These are phyloP conservation scores for Colletotrichum theobromicola DNA, from an alignment of 2,329 filamentous ascomycete genomes.

Conservation along the genomic window DNA sequence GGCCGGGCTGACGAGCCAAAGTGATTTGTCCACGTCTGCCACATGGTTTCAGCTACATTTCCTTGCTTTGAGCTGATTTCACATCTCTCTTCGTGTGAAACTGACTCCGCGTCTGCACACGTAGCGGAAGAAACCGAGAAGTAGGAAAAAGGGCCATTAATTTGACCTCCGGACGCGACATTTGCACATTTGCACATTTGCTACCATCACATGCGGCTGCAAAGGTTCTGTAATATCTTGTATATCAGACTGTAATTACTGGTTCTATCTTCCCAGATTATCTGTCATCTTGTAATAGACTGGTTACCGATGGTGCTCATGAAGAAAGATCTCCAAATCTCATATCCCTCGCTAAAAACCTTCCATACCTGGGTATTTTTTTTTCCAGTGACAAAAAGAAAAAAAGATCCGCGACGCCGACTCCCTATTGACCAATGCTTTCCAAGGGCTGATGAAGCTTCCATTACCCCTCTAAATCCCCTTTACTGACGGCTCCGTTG, in stretches of 20 bases:
- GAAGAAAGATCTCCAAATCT: neutral
- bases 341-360: neutral
- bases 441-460: neutral
- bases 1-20: neutral
- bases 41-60: neutral
- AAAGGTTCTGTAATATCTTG: neutral
- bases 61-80: neutral
- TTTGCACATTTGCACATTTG: neutral
- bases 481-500: neutral
- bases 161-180: neutral
- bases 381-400: neutral
- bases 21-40: neutral
- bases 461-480: neutral
- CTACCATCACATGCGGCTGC: neutral
- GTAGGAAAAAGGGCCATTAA: neutral
- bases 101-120: neutral
- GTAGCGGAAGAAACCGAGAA: neutral
- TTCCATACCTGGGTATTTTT: slow-evolving; percentile 15
- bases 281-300: neutral
- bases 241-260: neutral
- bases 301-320: neutral
- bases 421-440: neutral
- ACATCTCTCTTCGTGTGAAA: neutral
- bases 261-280: slow-evolving; percentile 1
- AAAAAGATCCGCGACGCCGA: slow-evolving; percentile 8